Evolutionary conservation across 768 basidiomycete species (phyloP), one percentile per base, ranked within the genome.

Genomic region (Coprinellus micaceus): DNA sequence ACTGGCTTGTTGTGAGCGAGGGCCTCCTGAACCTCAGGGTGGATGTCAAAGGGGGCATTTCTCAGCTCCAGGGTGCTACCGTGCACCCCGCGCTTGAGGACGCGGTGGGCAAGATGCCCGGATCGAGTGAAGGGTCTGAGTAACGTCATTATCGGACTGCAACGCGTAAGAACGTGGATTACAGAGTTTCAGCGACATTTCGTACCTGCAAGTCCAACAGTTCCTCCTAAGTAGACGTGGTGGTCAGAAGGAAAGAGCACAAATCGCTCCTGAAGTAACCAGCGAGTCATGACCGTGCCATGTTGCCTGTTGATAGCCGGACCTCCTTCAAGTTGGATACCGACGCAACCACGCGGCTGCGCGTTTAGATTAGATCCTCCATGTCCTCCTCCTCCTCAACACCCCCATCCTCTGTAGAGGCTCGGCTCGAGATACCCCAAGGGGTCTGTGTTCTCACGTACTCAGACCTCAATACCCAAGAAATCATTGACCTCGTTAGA

Each of bases 1-100:
- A 98, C 77, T 19, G 94, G 85, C 58, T 73, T 75, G 10, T 77
- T 73, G 40, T 77, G 72, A 3, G 78, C 74, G 21, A 96, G 77
- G 3, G 95, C 94, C 54, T 94, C 81, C 60, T 87, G 74, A 29
- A 98, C 86, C 68, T 98, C 94, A 9, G 89, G 87, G 52, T 88
- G 86, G 29, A 93, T 67, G 68, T 93, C 90, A 11, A 93, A 52
- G 3, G 77, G 74, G 11, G 74, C 72, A 37, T 66, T 48, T 46
- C 29, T 60, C 52, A 40, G 26, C 28, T 52, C 52, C 30, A 50
- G 41, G n/a, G n/a, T n/a, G n/a, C n/a, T n/a, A 3, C 30, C 17
- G 47, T 49, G 47, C 10, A 25, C 17, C 11, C 47, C 28, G 7
- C 47, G 47, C 15, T 30, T 30, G 10, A 49, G 11, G 9, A 49